phyloP scores from a whole-genome alignment of 352 stramenopile species.

The Pythium oligandrum region DNA sequence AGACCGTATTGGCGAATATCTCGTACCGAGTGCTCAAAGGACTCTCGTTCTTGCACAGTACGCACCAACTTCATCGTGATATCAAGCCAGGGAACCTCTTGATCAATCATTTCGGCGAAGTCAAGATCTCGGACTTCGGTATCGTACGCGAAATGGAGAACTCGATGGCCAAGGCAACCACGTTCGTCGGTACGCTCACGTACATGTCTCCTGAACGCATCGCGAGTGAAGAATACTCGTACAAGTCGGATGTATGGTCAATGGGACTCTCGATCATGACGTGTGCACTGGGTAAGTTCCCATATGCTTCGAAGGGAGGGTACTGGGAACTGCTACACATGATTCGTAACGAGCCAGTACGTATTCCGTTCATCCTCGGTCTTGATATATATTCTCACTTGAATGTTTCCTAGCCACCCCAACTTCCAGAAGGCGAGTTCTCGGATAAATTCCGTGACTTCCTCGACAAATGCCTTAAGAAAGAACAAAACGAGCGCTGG shows the following conservation, averaged over 20 bases:
- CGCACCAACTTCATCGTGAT: constrained; percentile 90
- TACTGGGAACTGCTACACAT: constrained; percentile 90
- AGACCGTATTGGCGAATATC: constrained; percentile 88
- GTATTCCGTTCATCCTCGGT: constrained; percentile 4
- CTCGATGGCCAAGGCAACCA: constrained; percentile 82
- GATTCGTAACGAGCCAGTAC: constrained; percentile 78
- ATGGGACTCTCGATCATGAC: constrained; percentile 88
- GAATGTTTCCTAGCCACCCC: constrained; percentile 38
- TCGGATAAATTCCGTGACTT: constrained; percentile 75
- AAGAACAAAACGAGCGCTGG: constrained; percentile 76
- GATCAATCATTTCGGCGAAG: constrained; percentile 88
- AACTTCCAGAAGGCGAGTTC: constrained; percentile 63
- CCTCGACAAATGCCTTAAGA: constrained; percentile 74
- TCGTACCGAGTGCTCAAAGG: constrained; percentile 84
- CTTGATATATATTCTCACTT: neutral
- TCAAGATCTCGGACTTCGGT: constrained; percentile 88
- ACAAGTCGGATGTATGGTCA: constrained; percentile 86
- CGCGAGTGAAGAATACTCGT: constrained; percentile 83
- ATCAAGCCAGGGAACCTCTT: constrained; percentile 94
- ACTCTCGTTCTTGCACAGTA: constrained; percentile 86
- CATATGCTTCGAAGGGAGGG: constrained; percentile 78
- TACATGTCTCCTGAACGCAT: constrained; percentile 95
- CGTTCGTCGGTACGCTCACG: constrained; percentile 89
- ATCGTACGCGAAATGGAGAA: constrained; percentile 85
- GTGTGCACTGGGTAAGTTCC: constrained; percentile 85